Conservation (phyloP, 2,329 filamentous ascomycete genomes). For the Chrysoporthe deuterocubensis region DNA sequence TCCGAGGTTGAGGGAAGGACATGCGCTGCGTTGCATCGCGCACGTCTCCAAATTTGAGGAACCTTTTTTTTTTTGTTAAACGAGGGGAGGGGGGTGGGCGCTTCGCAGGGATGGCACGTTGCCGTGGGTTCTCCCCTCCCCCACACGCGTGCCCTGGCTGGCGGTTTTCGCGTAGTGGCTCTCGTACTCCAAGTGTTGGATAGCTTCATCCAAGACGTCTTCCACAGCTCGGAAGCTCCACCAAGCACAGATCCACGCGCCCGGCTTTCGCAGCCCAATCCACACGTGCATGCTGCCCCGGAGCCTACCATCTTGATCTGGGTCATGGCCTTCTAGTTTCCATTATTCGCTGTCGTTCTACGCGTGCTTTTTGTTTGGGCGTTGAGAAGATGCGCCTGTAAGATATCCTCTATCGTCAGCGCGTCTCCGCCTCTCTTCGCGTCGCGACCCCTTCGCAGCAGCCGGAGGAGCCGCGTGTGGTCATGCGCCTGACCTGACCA, state of each 20-base stretch:
- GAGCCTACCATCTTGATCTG: background rate
- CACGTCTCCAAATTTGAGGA: too few relatives aligned
- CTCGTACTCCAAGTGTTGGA: background rate
- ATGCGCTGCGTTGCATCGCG: background rate
- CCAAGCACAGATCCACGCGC: background rate
- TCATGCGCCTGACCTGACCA: background rate
- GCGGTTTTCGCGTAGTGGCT: background rate
- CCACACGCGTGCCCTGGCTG: background rate
- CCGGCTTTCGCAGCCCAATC: too few relatives aligned
- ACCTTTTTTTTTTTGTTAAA: background rate
- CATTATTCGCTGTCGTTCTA: background rate
- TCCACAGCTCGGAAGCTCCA: background rate
- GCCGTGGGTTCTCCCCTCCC: background rate
- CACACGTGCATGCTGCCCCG: background rate
- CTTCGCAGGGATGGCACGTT: background rate
- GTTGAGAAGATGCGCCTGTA: background rate
- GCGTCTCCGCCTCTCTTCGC: background rate
- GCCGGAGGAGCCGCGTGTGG: background rate
- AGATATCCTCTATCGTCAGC: background rate
- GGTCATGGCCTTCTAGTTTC: background rate
- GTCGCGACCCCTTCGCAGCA: background rate
- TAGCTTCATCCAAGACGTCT: background rate
- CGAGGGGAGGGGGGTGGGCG: background rate
- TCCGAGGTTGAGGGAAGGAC: background rate
- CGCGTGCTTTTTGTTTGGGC: background rate